phyloP scores from a whole-genome alignment of 139 green algal species.

The Chlamydomonas incerta region DNA sequence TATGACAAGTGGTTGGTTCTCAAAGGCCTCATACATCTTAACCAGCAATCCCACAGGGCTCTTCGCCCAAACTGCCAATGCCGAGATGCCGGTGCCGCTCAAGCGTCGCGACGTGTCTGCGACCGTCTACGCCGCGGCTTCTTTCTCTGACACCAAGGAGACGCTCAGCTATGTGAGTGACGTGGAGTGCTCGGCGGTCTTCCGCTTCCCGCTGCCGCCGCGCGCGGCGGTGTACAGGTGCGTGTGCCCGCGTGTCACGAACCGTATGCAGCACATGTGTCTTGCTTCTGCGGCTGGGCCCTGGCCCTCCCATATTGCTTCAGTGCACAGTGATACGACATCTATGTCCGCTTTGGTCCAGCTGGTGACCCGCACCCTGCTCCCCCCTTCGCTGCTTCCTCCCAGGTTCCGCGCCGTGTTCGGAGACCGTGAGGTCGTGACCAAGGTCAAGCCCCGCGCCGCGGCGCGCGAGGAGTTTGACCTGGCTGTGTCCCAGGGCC shows the following conservation, averaged over 20 bases:
- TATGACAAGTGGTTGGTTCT: too few relatives aligned
- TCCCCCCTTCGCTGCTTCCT: too few relatives aligned
- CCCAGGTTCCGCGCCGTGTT: constrained; percentile 9
- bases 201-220: constrained; percentile 48
- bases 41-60: too few relatives aligned
- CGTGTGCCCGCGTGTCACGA: background rate
- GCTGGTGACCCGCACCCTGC: too few relatives aligned
- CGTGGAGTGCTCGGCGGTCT: constrained; percentile 40
- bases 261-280: too few relatives aligned
- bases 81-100: constrained; percentile 12
- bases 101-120: constrained; percentile 5
- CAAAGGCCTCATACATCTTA: too few relatives aligned
- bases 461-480: constrained; percentile 39
- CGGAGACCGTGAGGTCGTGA: constrained; percentile 24
- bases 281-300: too few relatives aligned
- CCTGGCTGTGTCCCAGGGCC: constrained; percentile 40
- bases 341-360: too few relatives aligned
- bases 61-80: background rate
- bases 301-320: too few relatives aligned
- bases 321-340: too few relatives aligned
- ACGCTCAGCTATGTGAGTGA: constrained; percentile 23
- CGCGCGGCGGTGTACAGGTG: constrained; percentile 42
- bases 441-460: constrained; percentile 17
- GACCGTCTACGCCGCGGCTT: constrained; percentile 1
- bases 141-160: constrained; percentile 37